Evolutionary conservation across 352 stramenopile species (phyloP).

Genomic region (Phytophthora fragariae): DNA sequence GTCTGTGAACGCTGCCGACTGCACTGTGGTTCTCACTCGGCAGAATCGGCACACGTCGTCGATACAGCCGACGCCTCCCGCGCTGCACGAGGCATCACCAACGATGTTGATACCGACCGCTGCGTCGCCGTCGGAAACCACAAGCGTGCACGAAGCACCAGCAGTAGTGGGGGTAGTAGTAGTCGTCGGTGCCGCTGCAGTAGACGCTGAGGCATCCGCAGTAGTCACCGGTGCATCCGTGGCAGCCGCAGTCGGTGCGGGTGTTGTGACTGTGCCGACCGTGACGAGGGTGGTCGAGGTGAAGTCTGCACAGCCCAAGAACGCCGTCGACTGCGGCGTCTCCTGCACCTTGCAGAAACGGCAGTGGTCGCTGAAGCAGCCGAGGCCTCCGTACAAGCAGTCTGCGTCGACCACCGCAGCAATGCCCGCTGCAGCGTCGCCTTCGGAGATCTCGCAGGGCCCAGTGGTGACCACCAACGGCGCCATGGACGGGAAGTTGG

Average conservation of each 20-base stretch:
- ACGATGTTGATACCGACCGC: conserved; percentile 44
- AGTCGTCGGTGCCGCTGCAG: background rate
- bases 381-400: conserved; percentile 47
- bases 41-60: conserved; percentile 51
- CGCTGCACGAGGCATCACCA: conserved; percentile 30
- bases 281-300: conserved; percentile 24
- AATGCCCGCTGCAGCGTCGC: conserved; percentile 41
- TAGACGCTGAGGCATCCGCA: background rate
- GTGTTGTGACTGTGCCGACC: conserved; percentile 7
- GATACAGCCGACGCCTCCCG: conserved; percentile 48
- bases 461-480: conserved; percentile 25
- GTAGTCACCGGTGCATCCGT: background rate
- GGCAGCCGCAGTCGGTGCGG: conserved; percentile 3
- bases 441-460: conserved; percentile 31
- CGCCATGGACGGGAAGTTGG: conserved; percentile 26
- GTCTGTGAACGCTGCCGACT: conserved; percentile 40
- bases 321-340: conserved; percentile 40
- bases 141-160: background rate
- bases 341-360: conserved; percentile 49
- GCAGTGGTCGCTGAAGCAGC: conserved; percentile 49
- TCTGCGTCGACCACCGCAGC: conserved; percentile 33
- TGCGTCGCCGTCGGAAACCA: conserved; percentile 19
- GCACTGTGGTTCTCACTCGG: conserved; percentile 31
- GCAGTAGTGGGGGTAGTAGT: background rate
- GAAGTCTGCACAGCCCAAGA: conserved; percentile 27